A percentile compares a stretch with the other conserved stretches of the same genome.
Conservation (phyloP, 768 basidiomycete genomes). For the Termitomyces sp. region DNA sequence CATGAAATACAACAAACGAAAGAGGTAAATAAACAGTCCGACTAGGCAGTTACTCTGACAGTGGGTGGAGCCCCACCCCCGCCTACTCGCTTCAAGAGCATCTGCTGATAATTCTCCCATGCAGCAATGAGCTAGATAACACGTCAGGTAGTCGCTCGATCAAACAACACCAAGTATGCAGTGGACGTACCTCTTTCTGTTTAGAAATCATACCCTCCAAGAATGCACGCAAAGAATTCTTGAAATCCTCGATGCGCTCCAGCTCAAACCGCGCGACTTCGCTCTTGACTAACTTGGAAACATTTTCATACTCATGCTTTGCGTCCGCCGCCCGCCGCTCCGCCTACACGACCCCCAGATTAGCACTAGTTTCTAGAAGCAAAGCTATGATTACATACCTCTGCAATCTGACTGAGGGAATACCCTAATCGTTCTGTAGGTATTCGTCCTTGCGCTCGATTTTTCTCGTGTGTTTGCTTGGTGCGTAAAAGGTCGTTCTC, state of each 20-base stretch:
- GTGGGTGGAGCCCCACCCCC: conserved; percentile 15
- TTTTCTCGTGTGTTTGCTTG: conserved; percentile 77
- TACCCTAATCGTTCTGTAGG: conserved; percentile 67
- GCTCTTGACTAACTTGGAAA: conserved; percentile 81
- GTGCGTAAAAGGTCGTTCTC: conserved; percentile 73
- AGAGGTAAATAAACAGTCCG: not conserved
- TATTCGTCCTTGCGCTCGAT: conserved; percentile 71
- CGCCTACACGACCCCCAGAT: conserved; percentile 42
- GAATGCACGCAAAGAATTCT: conserved; percentile 75
- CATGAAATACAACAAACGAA: not conserved
- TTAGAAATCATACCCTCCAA: conserved; percentile 82
- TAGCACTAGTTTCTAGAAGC: not conserved
- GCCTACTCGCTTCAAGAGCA: conserved; percentile 40
- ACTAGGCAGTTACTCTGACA: conserved; percentile 8
- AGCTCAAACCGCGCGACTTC: conserved; percentile 91
- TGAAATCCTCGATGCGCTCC: conserved; percentile 93
- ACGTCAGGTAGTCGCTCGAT: not conserved
- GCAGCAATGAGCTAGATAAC: conserved; percentile 56
- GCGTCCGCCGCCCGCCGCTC: conserved; percentile 82
- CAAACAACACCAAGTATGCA: not conserved
- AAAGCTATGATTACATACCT: conserved; percentile 47
- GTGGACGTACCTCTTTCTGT: conserved; percentile 67
- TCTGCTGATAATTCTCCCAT: conserved; percentile 84
- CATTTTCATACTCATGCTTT: conserved; percentile 86
- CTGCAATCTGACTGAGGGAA: conserved; percentile 77